Percentiles rank a stretch among this genome's conserved stretches.
phyloP scores from a whole-genome alignment of 495 filamentous ascomycete species.

The Xylaria grammica region DNA sequence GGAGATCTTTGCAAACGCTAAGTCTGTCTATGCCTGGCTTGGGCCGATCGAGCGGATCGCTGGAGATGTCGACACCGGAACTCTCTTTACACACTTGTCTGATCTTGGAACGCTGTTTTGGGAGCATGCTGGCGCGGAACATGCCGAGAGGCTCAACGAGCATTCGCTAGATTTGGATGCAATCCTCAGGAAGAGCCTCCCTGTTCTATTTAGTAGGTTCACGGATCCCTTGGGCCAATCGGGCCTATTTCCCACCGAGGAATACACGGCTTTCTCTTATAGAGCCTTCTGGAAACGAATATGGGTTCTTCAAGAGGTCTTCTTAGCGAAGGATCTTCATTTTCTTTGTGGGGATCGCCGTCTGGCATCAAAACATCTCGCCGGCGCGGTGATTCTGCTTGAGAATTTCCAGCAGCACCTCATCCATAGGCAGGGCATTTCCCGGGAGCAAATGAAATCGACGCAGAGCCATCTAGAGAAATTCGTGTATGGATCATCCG shows the following conservation, averaged over 20 bases:
- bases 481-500: slow-evolving; percentile 8
- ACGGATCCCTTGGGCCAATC: neutral
- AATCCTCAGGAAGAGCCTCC: slow-evolving; percentile 6
- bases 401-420: slow-evolving; percentile 20
- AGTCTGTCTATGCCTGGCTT: slow-evolving; percentile 22
- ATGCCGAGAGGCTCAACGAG: neutral
- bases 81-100: slow-evolving; percentile 6
- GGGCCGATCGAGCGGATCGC: slow-evolving; percentile 10
- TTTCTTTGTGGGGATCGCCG: neutral
- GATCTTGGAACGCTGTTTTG: slow-evolving; percentile 18
- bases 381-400: slow-evolving; percentile 21
- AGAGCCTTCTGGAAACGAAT: slow-evolving; percentile 21
- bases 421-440: neutral
- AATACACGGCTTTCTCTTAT: slow-evolving; percentile 13
- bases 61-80: neutral
- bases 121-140: slow-evolving; percentile 2
- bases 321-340: slow-evolving; percentile 15
- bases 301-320: slow-evolving; percentile 20
- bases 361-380: neutral
- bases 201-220: neutral
- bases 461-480: slow-evolving; percentile 1
- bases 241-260: slow-evolving; percentile 4
- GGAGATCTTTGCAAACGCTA: slow-evolving; percentile 26
- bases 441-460: neutral
- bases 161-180: neutral